A percentile compares a stretch with the other conserved stretches of the same genome.
Conservation (phyloP, 345 rosid species). For the Syzygium aromaticum region DNA sequence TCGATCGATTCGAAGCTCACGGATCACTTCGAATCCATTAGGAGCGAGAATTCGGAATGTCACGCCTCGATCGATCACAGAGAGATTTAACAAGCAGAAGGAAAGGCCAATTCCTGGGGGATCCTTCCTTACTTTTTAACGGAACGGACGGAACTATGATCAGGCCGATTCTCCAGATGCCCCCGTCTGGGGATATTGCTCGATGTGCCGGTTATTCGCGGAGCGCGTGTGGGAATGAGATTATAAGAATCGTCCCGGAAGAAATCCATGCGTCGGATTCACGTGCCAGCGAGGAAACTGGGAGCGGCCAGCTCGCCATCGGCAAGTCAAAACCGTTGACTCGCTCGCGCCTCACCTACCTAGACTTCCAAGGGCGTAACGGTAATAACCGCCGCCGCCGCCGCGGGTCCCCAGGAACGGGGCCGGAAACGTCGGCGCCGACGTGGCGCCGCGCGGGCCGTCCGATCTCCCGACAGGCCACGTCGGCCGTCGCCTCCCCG, state of each 20-base stretch:
- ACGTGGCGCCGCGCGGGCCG: conserved; percentile 1
- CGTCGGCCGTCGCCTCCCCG: conserved; percentile 8
- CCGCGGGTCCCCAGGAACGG: background rate
- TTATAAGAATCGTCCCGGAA: no score
- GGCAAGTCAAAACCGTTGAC: background rate
- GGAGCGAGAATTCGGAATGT: background rate
- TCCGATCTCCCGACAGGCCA: background rate
- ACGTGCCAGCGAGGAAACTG: background rate
- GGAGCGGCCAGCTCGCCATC: background rate
- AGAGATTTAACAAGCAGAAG: background rate
- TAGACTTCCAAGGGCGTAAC: background rate
- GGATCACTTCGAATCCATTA: background rate
- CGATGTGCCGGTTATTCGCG: no score
- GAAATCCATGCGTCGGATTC: no score
- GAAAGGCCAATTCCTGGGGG: accelerated
- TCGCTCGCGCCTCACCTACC: background rate
- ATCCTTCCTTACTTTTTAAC: no score
- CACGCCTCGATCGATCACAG: background rate
- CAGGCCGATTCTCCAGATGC: no score
- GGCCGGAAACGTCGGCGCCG: background rate
- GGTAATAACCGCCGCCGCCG: background rate
- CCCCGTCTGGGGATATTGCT: no score
- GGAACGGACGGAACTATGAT: no score
- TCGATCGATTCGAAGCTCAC: accelerated
- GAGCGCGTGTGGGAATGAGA: no score